These are phyloP conservation scores for Cryphonectria naterciae DNA, from an alignment of 2,329 filamentous ascomycete genomes.

Conservation along the genomic window DNA sequence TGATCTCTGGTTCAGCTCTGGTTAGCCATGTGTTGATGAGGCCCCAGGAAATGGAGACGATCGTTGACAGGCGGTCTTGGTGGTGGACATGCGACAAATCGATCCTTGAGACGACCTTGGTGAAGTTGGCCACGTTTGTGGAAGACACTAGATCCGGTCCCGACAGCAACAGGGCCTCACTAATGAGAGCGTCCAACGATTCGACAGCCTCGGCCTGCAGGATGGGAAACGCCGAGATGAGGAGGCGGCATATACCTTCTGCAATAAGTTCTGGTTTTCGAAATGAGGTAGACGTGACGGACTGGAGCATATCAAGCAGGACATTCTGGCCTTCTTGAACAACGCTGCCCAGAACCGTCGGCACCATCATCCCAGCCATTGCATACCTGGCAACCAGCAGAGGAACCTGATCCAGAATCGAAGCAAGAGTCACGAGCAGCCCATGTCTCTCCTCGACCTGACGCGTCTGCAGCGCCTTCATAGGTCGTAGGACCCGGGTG, in stretches of 20 bases:
- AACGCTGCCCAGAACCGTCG: background rate
- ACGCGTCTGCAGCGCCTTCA: constrained; percentile 54
- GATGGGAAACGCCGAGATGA: constrained; percentile 56
- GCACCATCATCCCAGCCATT: no score
- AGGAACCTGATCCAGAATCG: constrained; percentile 56
- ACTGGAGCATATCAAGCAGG: constrained; percentile 43
- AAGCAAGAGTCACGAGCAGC: constrained; percentile 63
- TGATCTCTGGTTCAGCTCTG: constrained; percentile 54
- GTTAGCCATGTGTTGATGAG: constrained; percentile 52
- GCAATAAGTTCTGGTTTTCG: constrained; percentile 68
- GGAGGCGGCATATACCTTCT: constrained; percentile 62
- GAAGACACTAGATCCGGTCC: constrained; percentile 32
- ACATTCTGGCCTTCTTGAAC: constrained; percentile 23
- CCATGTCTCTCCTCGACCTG: constrained; percentile 75
- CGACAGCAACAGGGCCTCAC: constrained; percentile 32
- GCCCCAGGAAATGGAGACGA: constrained; percentile 33
- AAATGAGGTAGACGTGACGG: constrained; percentile 48
- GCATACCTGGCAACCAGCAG: constrained; percentile 33
- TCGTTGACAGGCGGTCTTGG: constrained; percentile 4
- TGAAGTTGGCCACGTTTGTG: background rate
- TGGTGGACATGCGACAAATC: background rate
- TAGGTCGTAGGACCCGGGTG: constrained; percentile 46
- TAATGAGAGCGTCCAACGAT: background rate
- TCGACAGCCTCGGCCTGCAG: constrained; percentile 44
- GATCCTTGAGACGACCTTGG: constrained; percentile 6